Conservation (phyloP, 257 asterid species). For the Knoxia roxburghii region DNA sequence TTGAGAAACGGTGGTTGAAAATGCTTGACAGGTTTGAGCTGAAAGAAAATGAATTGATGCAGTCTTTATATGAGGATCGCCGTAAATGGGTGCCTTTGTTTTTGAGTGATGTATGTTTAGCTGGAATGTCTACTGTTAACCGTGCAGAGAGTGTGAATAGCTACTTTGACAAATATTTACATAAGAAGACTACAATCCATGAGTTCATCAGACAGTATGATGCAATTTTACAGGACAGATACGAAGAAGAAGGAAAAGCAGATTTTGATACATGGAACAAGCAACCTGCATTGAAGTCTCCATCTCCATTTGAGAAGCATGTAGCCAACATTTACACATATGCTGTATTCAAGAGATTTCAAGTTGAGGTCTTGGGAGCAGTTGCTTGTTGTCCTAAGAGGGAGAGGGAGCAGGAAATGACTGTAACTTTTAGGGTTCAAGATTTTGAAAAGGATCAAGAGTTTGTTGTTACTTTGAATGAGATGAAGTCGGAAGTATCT, state of each 20-base stretch:
- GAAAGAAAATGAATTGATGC: slow-evolving; percentile 59
- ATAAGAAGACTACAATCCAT: slow-evolving; percentile 75
- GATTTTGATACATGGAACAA: slow-evolving; percentile 83
- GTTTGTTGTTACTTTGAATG: slow-evolving; percentile 59
- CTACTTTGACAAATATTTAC: slow-evolving; percentile 86
- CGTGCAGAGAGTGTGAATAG: slow-evolving; percentile 87
- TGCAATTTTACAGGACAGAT: slow-evolving; percentile 68
- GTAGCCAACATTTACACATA: slow-evolving; percentile 64
- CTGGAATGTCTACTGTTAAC: slow-evolving; percentile 74
- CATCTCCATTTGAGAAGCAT: slow-evolving; percentile 97
- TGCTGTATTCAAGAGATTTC: slow-evolving; percentile 76
- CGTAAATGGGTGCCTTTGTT: slow-evolving; percentile 68
- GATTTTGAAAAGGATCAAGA: slow-evolving; percentile 78
- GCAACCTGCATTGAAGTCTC: slow-evolving; percentile 82
- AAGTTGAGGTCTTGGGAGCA: slow-evolving; percentile 86
- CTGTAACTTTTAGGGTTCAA: slow-evolving; percentile 54
- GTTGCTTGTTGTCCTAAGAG: slow-evolving; percentile 85
- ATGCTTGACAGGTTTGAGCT: slow-evolving; percentile 69
- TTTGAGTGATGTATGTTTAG: slow-evolving; percentile 60
- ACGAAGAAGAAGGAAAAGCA: slow-evolving; percentile 95
- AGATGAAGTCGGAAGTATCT: slow-evolving; percentile 66
- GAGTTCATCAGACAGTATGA: slow-evolving; percentile 83
- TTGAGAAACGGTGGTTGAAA: slow-evolving; percentile 79
- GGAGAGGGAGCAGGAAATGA: slow-evolving; percentile 51
- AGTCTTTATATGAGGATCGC: slow-evolving; percentile 68